phyloP scores from a whole-genome alignment of 2,329 filamentous ascomycete species.

The Tolypocladium album region DNA sequence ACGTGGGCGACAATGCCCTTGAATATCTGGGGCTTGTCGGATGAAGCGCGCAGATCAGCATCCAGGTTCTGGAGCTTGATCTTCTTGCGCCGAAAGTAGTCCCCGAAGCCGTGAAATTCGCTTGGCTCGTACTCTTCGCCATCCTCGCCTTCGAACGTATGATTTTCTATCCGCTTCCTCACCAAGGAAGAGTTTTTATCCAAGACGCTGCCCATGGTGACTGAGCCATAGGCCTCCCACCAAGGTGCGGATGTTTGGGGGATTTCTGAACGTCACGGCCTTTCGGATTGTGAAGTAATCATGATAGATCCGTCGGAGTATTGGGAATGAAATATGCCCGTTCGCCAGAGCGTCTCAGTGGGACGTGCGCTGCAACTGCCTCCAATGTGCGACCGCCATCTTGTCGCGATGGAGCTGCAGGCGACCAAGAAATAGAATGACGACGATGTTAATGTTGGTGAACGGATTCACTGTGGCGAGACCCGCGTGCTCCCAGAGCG shows the following conservation, averaged over 20 bases:
- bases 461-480: conserved; percentile 1
- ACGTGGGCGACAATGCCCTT: conserved; percentile 84
- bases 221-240: too few relatives aligned
- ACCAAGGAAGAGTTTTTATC: conserved; percentile 53
- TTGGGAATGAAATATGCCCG: not conserved
- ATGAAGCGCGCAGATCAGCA: conserved; percentile 60
- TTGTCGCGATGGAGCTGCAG: not conserved
- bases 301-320: not conserved
- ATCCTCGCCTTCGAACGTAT: conserved; percentile 68
- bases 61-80: conserved; percentile 95
- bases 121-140: conserved; percentile 89
- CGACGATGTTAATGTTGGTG: not conserved
- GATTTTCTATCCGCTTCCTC: conserved; percentile 49
- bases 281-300: not conserved
- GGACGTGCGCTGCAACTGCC: not conserved
- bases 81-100: conserved; percentile 94
- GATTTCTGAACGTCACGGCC: not conserved
- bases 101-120: conserved; percentile 76
- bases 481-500: conserved; percentile 19
- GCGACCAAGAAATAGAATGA: not conserved
- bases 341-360: not conserved
- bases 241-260: not conserved
- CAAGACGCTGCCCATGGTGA: conserved; percentile 46
- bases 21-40: conserved; percentile 74
- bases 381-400: not conserved